Conservation (phyloP, 768 basidiomycete species). For the Naganishia onofrii region DNA sequence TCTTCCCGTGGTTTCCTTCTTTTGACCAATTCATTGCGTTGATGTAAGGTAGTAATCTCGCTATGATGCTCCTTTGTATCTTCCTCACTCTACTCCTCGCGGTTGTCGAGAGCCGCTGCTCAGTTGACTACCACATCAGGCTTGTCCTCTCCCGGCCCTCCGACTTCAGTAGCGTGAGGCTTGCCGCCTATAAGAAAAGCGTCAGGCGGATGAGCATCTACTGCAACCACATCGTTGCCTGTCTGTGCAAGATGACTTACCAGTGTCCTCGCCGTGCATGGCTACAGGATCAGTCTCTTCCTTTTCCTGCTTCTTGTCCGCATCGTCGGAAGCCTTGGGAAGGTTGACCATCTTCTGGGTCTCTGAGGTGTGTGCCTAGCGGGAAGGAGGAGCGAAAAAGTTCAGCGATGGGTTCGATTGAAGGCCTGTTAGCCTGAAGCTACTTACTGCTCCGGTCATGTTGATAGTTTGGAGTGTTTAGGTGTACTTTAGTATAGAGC, state of each 20-base stretch:
- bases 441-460: conserved; percentile 9
- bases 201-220: neutral
- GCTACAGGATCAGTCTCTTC: conserved; percentile 3
- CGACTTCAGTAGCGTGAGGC: conserved; percentile 24
- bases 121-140: conserved; percentile 21
- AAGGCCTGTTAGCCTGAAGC: neutral
- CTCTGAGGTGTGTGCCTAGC: conserved; percentile 12
- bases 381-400: neutral
- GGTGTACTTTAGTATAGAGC: neutral
- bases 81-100: no score
- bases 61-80: no score
- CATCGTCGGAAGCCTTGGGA: conserved; percentile 26
- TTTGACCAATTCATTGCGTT: no score
- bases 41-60: no score
- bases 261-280: conserved; percentile 17
- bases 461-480: neutral
- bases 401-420: neutral
- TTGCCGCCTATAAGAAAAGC: conserved; percentile 1
- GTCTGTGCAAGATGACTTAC: neutral
- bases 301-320: conserved; percentile 15
- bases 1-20: no score
- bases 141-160: conserved; percentile 19
- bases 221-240: neutral
- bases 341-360: conserved; percentile 26
- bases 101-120: neutral